Evolutionary conservation across 345 rosid genomes (phyloP).

Genomic region (Populus simonii): DNA sequence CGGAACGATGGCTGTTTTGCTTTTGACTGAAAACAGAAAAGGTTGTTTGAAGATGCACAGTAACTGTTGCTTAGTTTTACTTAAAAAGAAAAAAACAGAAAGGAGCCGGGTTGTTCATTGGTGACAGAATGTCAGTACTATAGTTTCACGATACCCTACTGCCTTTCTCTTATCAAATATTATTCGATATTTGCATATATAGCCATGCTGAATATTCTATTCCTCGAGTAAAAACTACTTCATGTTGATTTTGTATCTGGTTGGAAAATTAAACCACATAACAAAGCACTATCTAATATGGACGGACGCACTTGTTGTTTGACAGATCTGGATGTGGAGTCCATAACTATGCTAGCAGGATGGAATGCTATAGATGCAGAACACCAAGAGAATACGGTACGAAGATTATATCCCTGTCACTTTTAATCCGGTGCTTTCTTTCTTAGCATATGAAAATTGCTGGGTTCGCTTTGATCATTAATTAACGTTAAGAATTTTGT

Average conservation of each 20-base stretch:
- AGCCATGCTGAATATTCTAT: neutral
- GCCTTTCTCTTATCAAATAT: neutral
- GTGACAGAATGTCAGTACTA: neutral
- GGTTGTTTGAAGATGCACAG: neutral
- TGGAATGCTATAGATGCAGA: slow-evolving; percentile 35
- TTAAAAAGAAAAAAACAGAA: no score
- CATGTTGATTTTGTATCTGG: no score
- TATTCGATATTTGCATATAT: neutral
- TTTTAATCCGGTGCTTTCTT: neutral
- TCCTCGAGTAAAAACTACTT: neutral
- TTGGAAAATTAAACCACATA: no score
- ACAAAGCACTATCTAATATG: neutral
- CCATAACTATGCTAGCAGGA: slow-evolving; percentile 41
- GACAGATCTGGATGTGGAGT: slow-evolving; percentile 32
- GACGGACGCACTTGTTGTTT: neutral
- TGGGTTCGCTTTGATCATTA: neutral
- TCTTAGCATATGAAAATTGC: neutral
- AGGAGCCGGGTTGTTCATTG: no score
- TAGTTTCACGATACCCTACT: neutral
- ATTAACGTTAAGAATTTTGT: neutral
- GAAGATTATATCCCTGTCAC: neutral
- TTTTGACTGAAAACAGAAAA: neutral
- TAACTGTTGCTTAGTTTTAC: neutral
- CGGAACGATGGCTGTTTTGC: neutral
- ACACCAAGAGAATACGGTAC: slow-evolving; percentile 24